These are phyloP conservation scores for Metschnikowia lunata DNA, from an alignment of 805 yeast genomes.

Conservation along the genomic window DNA sequence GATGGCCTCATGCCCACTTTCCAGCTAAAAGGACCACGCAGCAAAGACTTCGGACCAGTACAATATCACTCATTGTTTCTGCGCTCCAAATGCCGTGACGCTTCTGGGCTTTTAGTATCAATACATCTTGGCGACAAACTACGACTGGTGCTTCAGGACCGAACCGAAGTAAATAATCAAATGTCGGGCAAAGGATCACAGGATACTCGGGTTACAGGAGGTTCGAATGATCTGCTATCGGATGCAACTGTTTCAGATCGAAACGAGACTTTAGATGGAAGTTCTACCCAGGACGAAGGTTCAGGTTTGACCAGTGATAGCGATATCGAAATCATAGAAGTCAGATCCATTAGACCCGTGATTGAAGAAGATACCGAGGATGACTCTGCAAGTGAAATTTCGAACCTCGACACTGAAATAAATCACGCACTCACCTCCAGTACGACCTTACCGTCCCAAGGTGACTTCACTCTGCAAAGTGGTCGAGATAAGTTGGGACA, in stretches of 20 bases:
- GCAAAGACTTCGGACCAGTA: constrained; percentile 9
- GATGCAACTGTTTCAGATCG: too few relatives aligned
- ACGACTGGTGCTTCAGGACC: constrained; percentile 3
- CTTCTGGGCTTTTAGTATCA: constrained; percentile 9
- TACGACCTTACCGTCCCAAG: constrained; percentile 5
- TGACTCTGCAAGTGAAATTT: constrained; percentile 12
- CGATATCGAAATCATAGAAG: constrained; percentile 17
- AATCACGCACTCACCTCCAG: constrained; percentile 11
- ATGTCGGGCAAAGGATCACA: too few relatives aligned
- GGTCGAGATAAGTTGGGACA: neutral
- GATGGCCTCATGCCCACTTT: constrained; percentile 12
- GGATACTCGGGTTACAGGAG: too few relatives aligned
- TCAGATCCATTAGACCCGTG: constrained; percentile 1
- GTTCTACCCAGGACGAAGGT: neutral
- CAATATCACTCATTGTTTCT: constrained; percentile 7
- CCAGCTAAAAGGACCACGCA: constrained; percentile 14
- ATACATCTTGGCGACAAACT: constrained; percentile 10
- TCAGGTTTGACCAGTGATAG: constrained; percentile 6
- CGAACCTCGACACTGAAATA: constrained; percentile 14
- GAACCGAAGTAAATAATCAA: neutral
- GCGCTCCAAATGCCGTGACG: constrained; percentile 7
- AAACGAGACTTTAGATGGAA: too few relatives aligned
- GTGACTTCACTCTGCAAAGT: neutral
- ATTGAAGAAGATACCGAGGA: neutral
- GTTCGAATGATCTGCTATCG: too few relatives aligned